A percentile compares a stretch with the other conserved stretches of the same genome.
These are phyloP conservation scores for Hyaloperonospora brassicae DNA, from an alignment of 352 stramenopile genomes.

Conservation along the genomic window DNA sequence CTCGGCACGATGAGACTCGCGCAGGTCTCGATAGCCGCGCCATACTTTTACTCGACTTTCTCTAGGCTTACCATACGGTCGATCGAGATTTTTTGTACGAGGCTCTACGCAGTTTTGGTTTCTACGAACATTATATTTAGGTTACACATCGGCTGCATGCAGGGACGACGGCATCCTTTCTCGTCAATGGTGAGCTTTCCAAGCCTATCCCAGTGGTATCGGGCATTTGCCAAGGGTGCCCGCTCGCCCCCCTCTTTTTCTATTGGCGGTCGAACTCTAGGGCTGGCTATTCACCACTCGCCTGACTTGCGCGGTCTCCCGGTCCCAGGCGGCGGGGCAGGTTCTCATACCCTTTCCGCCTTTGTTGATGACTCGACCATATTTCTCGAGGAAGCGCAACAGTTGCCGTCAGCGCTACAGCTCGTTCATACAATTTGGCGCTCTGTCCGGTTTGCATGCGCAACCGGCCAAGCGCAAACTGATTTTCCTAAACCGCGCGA, in stretches of 20 bases:
- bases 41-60: not conserved
- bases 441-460: too few species aligned
- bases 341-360: too few species aligned
- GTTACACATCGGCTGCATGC: not conserved
- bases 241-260: not conserved
- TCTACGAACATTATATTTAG: not conserved
- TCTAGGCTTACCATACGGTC: not conserved
- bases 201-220: not conserved
- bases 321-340: too few species aligned
- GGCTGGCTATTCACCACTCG: too few species aligned
- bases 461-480: too few species aligned
- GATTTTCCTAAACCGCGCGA: too few species aligned
- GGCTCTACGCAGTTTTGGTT: not conserved
- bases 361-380: too few species aligned
- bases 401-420: too few species aligned
- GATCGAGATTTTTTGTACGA: not conserved
- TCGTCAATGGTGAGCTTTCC: not conserved
- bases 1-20: not conserved
- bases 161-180: not conserved
- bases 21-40: not conserved
- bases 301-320: too few species aligned
- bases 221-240: not conserved
- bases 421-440: too few species aligned
- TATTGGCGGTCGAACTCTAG: not conserved
- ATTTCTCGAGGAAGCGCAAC: too few species aligned